Percentiles rank a stretch among this genome's conserved stretches.
Conservation (phyloP, 1,284 basidiomycete species). For the Cryptococcus sp. region DNA sequence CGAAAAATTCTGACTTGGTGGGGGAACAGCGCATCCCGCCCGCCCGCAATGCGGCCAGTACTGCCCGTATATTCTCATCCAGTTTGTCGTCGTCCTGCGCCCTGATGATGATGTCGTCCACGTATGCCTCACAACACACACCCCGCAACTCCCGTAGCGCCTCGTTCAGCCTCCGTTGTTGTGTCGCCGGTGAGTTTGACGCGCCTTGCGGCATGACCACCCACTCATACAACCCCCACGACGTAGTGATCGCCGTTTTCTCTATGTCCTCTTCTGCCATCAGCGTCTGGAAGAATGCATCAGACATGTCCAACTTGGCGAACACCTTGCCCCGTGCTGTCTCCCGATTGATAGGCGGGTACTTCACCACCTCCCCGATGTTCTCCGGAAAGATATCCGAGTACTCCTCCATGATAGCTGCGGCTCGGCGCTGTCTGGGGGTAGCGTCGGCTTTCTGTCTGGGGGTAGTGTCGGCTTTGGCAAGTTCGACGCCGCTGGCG, state of each 20-base stretch:
- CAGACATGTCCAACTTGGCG: neutral
- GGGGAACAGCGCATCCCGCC: neutral
- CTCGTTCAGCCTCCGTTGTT: neutral
- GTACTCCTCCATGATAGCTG: too few relatives aligned
- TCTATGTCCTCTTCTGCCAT: neutral
- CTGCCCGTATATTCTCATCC: neutral
- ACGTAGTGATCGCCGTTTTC: neutral
- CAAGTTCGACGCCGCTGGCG: too few relatives aligned
- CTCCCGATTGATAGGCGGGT: too few relatives aligned
- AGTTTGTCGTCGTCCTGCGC: neutral
- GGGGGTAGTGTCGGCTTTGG: too few relatives aligned
- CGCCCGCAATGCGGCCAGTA: neutral
- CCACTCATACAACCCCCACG: neutral
- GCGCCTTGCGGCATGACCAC: constrained; percentile 1
- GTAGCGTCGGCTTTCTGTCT: too few relatives aligned
- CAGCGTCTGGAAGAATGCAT: constrained; percentile 1
- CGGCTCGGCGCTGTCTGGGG: too few relatives aligned
- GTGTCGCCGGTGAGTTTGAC: neutral
- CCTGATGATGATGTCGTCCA: constrained; percentile 1
- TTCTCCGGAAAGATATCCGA: too few relatives aligned
- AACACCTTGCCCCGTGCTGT: neutral
- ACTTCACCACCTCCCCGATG: too few relatives aligned
- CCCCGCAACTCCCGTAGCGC: neutral
- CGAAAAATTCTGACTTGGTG: neutral
- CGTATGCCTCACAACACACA: neutral